Evolutionary conservation across 805 yeast genomes (phyloP), one percentile per base, ranked within the genome.

Genomic region (Brettanomyces naardenensis): DNA sequence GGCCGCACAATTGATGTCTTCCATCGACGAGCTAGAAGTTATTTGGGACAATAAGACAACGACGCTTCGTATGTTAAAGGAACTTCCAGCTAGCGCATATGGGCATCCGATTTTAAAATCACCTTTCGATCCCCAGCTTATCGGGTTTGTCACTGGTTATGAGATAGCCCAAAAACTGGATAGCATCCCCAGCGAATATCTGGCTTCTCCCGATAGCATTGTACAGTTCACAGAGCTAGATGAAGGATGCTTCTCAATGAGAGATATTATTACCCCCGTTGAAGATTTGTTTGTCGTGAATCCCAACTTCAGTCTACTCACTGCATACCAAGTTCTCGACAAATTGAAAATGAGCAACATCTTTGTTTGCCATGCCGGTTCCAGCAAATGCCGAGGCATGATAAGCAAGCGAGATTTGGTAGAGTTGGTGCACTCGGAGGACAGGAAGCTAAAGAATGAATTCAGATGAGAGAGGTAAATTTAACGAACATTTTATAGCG

Each of bases 21-120:
- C 53, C 1, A 19, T 45, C 3, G 54, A 53, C 1, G 52, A 56
- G 2, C 40, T 64, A 11, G 51, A 46, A 2, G 51, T 58, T 11
- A 33, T 70, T 1, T 56, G 61, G 25, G 47, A 55, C 11, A 62
- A 64, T 20, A 68, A 61, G 7, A 22, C 42, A 4, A 22, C 37
- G 10, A 46, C 49, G 3, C 17, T 55, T n/a, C 29, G 39, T 3
- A 54, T 58, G 1, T 41, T 69, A 13, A 53, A 44, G 1, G 44
- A 48, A 2, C 33, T 69, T 4, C 40, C 37, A 4, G 32, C 19
- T 3, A 34, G 47, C 23, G 39, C 52, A 2, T 55, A 58, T 35
- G 79, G 71, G 9, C 64, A 64, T 45, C 81, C 76, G 6, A 64
- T 66, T 7, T 58, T 73, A 47, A 56, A 53, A 37, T 61, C 58